Percentiles rank a stretch among this genome's conserved stretches.
These are phyloP conservation scores for Puccinellia tenuiflora DNA, from an alignment of 176 grass and related monocot genomes.

Conservation along the genomic window DNA sequence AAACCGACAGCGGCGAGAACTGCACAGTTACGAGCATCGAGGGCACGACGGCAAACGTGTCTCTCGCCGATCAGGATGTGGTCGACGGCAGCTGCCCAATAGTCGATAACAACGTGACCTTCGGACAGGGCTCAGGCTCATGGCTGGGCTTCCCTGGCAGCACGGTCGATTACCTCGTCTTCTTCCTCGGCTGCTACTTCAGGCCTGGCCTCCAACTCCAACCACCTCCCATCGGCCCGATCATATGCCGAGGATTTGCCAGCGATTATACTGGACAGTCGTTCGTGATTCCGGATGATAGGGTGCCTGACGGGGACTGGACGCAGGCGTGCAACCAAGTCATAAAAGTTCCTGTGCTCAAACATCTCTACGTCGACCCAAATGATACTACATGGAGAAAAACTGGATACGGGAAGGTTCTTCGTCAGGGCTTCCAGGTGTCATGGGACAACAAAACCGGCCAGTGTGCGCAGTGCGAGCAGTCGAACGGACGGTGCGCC, in stretches of 20 bases:
- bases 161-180: not conserved
- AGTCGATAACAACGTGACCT: not conserved
- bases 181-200: not conserved
- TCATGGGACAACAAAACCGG: fast-evolving
- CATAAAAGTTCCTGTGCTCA: not conserved
- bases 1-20: no score
- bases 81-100: not conserved
- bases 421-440: constrained; percentile 2
- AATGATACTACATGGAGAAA: fast-evolving
- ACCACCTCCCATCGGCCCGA: fast-evolving
- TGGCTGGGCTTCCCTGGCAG: not conserved
- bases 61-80: not conserved
- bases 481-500: not conserved
- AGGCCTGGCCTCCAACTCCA: fast-evolving
- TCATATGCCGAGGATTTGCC: not conserved
- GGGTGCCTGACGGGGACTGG: not conserved
- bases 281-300: not conserved
- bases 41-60: not conserved
- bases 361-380: fast-evolving
- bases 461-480: not conserved
- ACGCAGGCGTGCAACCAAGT: fast-evolving
- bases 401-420: fast-evolving
- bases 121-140: fast-evolving
- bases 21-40: not conserved
- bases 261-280: fast-evolving